phyloP scores from a whole-genome alignment of 257 asterid species.

The Coffea canephora region DNA sequence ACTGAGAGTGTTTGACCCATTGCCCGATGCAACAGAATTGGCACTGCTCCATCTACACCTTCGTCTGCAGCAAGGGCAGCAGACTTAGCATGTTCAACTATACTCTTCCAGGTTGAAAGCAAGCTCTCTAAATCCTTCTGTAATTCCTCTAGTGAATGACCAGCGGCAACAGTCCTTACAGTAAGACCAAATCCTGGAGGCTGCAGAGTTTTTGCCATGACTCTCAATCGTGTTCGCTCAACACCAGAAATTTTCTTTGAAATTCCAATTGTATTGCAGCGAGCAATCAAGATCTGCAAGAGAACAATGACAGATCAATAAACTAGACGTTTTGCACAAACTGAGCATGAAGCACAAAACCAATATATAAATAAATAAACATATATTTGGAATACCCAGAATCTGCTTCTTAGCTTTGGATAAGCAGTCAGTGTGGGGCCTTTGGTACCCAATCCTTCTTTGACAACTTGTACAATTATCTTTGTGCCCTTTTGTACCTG shows the following conservation, averaged over 20 bases:
- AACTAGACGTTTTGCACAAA: slow-evolving; percentile 17
- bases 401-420: slow-evolving; percentile 92
- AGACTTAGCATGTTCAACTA: slow-evolving; percentile 83
- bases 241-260: slow-evolving; percentile 88
- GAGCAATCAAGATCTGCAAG: slow-evolving; percentile 69
- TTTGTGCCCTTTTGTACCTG: slow-evolving; percentile 73
- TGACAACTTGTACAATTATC: slow-evolving; percentile 89
- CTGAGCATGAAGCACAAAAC: slow-evolving; percentile 26
- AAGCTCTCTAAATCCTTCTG: slow-evolving; percentile 86
- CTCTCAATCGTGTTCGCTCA: slow-evolving; percentile 86
- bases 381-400: slow-evolving; percentile 62
- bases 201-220: slow-evolving; percentile 81
- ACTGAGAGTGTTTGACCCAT: slow-evolving; percentile 94
- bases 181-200: slow-evolving; percentile 95
- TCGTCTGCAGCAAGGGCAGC: slow-evolving; percentile 98
- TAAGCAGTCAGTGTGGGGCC: slow-evolving; percentile 91
- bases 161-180: slow-evolving; percentile 87
- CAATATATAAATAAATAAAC: slow-evolving; percentile 27
- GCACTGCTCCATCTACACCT: slow-evolving; percentile 94
- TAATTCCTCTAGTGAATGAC: slow-evolving; percentile 81
- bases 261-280: slow-evolving; percentile 66
- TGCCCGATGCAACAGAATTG: slow-evolving; percentile 83
- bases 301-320: slow-evolving; percentile 24
- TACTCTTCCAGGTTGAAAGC: slow-evolving; percentile 79
- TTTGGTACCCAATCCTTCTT: slow-evolving; percentile 95